Evolutionary conservation across 768 basidiomycete species (phyloP).

Genomic region (Termitomyces sp.): DNA sequence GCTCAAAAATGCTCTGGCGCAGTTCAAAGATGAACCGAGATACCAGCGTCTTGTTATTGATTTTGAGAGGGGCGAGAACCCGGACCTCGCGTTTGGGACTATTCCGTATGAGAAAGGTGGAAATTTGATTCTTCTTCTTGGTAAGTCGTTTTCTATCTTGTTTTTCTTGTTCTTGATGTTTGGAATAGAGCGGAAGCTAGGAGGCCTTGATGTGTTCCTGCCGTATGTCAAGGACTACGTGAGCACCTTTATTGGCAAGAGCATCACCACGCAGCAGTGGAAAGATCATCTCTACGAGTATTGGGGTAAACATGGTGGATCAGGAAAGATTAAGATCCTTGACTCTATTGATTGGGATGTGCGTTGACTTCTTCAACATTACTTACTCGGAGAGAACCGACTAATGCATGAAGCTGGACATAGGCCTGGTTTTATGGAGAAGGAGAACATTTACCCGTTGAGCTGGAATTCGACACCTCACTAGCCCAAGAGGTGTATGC

Average conservation of each 20-base stretch:
- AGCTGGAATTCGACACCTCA: conserved; percentile 68
- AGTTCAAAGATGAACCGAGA: conserved; percentile 58
- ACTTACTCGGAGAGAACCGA: not conserved
- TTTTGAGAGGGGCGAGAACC: conserved; percentile 71
- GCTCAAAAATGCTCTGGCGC: conserved; percentile 66
- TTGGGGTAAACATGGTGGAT: conserved; percentile 55
- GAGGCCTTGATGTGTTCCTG: conserved; percentile 79
- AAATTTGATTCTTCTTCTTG: conserved; percentile 46
- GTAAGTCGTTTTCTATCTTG: conserved; percentile 54
- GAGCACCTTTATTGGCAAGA: conserved; percentile 62
- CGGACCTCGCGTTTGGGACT: conserved; percentile 66
- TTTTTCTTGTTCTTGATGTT: not conserved
- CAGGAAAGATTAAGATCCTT: conserved; percentile 61
- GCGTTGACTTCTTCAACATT: not conserved
- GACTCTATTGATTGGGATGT: conserved; percentile 79
- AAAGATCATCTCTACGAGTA: conserved; percentile 73
- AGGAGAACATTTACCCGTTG: conserved; percentile 62
- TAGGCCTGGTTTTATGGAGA: conserved; percentile 78
- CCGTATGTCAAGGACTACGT: conserved; percentile 58
- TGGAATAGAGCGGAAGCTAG: conserved; percentile 61
- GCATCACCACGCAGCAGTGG: conserved; percentile 84
- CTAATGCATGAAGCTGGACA: not conserved
- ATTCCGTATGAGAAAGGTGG: conserved; percentile 90
- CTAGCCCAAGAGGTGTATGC: conserved; percentile 49
- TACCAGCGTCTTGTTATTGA: conserved; percentile 80